phyloP scores from a whole-genome alignment of 495 filamentous ascomycete species.

The Hypoxylon crocopeplum region DNA sequence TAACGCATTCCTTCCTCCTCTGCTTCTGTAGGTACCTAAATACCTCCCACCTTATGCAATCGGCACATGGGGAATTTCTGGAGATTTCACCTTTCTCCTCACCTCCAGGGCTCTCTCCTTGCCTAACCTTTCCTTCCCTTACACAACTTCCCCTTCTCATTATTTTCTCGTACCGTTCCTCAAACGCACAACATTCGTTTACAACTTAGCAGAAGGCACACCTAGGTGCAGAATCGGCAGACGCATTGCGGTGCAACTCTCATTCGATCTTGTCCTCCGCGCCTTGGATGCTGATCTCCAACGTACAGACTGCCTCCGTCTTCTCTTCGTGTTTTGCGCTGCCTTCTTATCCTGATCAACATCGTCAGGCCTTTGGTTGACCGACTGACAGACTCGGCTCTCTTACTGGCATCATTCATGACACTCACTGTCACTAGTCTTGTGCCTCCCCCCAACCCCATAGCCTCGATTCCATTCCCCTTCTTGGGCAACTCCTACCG shows the following conservation, averaged over 20 bases:
- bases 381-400: not conserved
- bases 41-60: not conserved
- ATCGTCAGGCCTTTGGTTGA: constrained; percentile 2
- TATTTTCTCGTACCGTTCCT: not conserved
- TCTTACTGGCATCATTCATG: not conserved
- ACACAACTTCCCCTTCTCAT: not conserved
- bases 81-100: not conserved
- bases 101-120: not conserved
- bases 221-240: constrained; percentile 18
- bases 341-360: constrained; percentile 5
- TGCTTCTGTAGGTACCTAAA: not conserved
- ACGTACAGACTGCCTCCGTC: not conserved
- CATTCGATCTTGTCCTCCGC: constrained; percentile 23
- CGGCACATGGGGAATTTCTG: too few relatives aligned
- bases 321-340: constrained; percentile 13
- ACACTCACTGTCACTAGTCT: not conserved
- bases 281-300: not conserved
- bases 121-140: constrained; percentile 1
- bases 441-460: not conserved
- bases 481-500: not conserved
- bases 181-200: constrained; percentile 14
- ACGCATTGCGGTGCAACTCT: constrained; percentile 23
- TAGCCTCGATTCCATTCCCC: constrained; percentile 1
- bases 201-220: constrained; percentile 10
- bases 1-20: not conserved